Conservation (phyloP, 23 red algal species). For the Gracilaria domingensis region DNA sequence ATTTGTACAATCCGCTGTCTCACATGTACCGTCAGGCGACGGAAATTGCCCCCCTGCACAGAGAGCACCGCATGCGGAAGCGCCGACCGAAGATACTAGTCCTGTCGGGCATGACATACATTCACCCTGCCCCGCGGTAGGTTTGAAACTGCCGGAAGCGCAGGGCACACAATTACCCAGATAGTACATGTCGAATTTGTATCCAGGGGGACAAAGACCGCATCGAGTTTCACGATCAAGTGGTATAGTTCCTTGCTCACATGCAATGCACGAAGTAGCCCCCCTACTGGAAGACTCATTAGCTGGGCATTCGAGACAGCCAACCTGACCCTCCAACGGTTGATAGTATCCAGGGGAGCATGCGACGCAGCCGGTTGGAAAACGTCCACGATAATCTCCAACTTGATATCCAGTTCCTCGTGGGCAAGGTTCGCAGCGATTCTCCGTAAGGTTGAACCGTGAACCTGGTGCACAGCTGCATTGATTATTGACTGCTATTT, state of each 20-base stretch:
- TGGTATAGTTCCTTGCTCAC: neutral
- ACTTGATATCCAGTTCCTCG: slow-evolving; percentile 1
- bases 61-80: slow-evolving; percentile 9
- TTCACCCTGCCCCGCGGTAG: neutral
- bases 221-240: slow-evolving; percentile 22
- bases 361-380: neutral
- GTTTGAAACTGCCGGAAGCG: neutral
- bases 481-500: slow-evolving; percentile 1
- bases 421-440: neutral
- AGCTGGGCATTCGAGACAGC: neutral
- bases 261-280: slow-evolving; percentile 5
- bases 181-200: neutral
- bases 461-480: neutral
- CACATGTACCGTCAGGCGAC: neutral
- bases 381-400: slow-evolving; percentile 8
- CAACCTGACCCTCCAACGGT: neutral
- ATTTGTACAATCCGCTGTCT: neutral
- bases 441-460: neutral
- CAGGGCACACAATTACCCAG: neutral
- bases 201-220: slow-evolving; percentile 8
- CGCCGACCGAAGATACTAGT: neutral
- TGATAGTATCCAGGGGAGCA: slow-evolving; percentile 2
- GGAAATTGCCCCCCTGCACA: neutral
- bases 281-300: slow-evolving; percentile 7
- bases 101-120: neutral